Evolutionary conservation across 2,329 filamentous ascomycete species (phyloP).

Genomic region (Tetracladium maxilliforme): DNA sequence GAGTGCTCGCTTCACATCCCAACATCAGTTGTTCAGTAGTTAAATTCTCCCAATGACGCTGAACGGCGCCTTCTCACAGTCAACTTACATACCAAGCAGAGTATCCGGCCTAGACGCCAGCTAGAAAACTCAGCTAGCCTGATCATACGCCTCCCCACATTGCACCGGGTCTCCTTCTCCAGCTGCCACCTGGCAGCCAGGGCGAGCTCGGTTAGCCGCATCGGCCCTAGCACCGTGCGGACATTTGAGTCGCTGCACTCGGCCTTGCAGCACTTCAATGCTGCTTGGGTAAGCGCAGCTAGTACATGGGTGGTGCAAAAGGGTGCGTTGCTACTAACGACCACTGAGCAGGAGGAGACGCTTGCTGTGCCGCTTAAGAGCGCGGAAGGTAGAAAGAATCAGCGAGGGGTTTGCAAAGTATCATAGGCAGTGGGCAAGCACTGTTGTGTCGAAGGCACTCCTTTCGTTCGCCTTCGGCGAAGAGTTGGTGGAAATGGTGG

Average conservation of each 20-base stretch:
- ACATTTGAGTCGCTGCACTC: constrained; percentile 27
- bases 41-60: too few relatives aligned
- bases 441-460: constrained; percentile 28
- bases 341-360: constrained; percentile 30
- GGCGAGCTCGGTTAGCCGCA: constrained; percentile 15
- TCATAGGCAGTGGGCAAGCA: constrained; percentile 36
- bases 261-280: constrained; percentile 25
- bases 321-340: constrained; percentile 21
- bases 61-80: too few relatives aligned
- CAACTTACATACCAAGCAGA: too few relatives aligned
- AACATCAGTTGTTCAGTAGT: too few relatives aligned
- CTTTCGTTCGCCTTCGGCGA: too few relatives aligned
- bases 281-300: constrained; percentile 28
- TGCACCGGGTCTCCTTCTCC: constrained; percentile 18
- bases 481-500: too few relatives aligned
- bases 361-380: constrained; percentile 16
- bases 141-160: too few relatives aligned
- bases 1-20: too few relatives aligned
- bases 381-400: constrained; percentile 19
- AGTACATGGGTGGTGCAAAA: constrained; percentile 32
- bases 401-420: constrained; percentile 28
- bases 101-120: too few relatives aligned
- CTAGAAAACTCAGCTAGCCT: too few relatives aligned
- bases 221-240: constrained; percentile 26
- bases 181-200: constrained; percentile 19